These are phyloP conservation scores for Testicularia cyperi DNA, from an alignment of 1,284 basidiomycete genomes.

Conservation along the genomic window DNA sequence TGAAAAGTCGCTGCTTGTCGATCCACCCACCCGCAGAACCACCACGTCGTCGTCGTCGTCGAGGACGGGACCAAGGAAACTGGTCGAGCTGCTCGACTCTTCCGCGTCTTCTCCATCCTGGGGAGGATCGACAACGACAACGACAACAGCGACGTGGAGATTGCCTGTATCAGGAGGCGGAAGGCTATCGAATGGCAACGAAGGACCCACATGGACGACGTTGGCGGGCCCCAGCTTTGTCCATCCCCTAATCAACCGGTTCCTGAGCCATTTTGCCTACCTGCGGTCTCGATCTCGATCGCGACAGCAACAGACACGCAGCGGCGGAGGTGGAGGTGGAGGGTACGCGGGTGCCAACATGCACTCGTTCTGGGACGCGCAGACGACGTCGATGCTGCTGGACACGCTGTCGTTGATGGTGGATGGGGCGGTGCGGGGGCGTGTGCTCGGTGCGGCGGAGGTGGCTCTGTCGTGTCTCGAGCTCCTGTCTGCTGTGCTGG, in stretches of 20 bases:
- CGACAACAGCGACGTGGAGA: not conserved
- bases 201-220: constrained; percentile 10
- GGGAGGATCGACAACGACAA: not conserved
- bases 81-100: too few relatives aligned
- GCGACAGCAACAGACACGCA: constrained; percentile 65
- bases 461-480: too few relatives aligned
- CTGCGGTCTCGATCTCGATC: too few relatives aligned
- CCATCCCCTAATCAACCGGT: constrained; percentile 81
- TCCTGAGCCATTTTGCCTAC: constrained; percentile 66
- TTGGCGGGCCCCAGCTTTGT: constrained; percentile 63
- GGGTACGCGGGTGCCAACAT: not conserved
- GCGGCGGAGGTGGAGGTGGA: constrained; percentile 58
- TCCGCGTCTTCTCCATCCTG: too few relatives aligned
- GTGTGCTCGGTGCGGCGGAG: too few relatives aligned
- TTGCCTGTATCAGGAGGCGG: not conserved
- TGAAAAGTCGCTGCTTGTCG: constrained; percentile 4
- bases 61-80: too few relatives aligned
- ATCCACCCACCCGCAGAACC: not conserved
- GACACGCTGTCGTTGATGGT: not conserved
- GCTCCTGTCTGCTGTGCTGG: too few relatives aligned
- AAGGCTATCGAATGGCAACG: not conserved
- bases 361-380: not conserved
- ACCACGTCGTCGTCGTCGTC: not conserved
- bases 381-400: not conserved
- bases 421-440: too few relatives aligned